A percentile compares a stretch with the other conserved stretches of the same genome.
phyloP scores from a whole-genome alignment of 768 basidiomycete species.

The Mycena polygramma region DNA sequence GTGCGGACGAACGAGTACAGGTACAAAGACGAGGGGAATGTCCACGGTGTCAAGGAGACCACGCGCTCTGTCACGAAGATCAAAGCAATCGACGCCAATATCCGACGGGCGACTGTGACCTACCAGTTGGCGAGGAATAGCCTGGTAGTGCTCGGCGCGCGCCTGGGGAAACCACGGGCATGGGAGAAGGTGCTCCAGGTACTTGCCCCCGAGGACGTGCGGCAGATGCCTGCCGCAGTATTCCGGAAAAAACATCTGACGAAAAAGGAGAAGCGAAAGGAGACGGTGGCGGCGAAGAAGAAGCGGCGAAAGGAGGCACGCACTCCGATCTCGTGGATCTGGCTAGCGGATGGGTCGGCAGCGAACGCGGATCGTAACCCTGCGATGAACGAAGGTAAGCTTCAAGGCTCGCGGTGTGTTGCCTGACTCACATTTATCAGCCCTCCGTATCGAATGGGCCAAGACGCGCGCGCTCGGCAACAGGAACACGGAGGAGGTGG shows the following conservation, averaged over 20 bases:
- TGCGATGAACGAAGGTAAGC: conserved; percentile 18
- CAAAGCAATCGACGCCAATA: background rate
- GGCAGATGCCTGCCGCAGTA: background rate
- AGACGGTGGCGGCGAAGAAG: background rate
- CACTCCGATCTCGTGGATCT: conserved; percentile 8
- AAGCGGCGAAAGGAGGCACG: conserved; percentile 1
- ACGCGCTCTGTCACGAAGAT: conserved; percentile 1
- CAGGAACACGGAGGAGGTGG: conserved; percentile 28
- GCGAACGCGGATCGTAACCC: conserved; percentile 7
- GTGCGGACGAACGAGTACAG: conserved; percentile 10
- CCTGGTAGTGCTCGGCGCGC: background rate
- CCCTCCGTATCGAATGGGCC: conserved; percentile 24
- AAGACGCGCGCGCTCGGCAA: conserved; percentile 12
- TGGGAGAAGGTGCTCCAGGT: conserved; percentile 7
- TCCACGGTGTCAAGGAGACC: background rate
- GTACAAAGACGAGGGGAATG: conserved; percentile 7
- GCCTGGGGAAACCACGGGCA: background rate
- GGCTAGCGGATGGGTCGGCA: conserved; percentile 5
- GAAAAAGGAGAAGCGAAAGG: background rate
- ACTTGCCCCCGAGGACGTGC: background rate
- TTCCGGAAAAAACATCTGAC: background rate
- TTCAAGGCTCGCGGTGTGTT: background rate
- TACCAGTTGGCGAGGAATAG: background rate
- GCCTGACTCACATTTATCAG: background rate
- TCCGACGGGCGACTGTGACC: background rate